Evolutionary conservation across 75 land plant genomes (phyloP), one percentile per base, ranked within the genome.

Genomic region (Ceratopteris richardii): DNA sequence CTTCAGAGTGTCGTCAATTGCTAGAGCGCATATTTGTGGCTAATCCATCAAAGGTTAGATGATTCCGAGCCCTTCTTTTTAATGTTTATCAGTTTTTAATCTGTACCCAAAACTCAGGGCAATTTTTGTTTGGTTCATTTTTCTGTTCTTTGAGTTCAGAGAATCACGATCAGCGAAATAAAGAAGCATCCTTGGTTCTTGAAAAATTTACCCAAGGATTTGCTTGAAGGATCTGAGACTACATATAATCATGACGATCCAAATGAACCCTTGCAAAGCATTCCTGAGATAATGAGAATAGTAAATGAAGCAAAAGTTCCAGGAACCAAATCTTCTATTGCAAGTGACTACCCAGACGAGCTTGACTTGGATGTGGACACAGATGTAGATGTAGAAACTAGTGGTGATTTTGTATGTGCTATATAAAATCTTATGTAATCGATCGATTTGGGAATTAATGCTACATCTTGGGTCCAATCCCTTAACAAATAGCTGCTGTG

Each of bases 11-110:
- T 62, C 65, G 75, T 7, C 81, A 88, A 44, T 76, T 93, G 24
- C 80, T 93, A 29, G 82, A 96, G 40, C 79, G 90, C 55, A 93
- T 93, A 25, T 93, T 93, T 73, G 90, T 80, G 16, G 90, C 83
- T 27, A 82, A 93, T 63, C 95, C 98, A 56, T 64, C 87, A 41
- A 67, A 72, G 79, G 98, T 89, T 7, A 68, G 72, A 60, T 30
- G 33, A 14, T 5, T 56, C 0, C 37, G 30, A 23, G 0, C 18
- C 28, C 53, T 50, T 33, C 19, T 69, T 63, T 63, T 57, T 59
- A 39, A 63, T 77, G 31, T 64, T 40, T 44, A 56, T 60, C 61
- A 61, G 75, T n/a, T 16, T 64, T 43, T 0, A 7, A 1, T 62
- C 17, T 24, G 18, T 19, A 1, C 67, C 30, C 22, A 54, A 29